Percentiles rank a stretch among this genome's conserved stretches.
phyloP scores from a whole-genome alignment of 2,329 filamentous ascomycete species.

The Calonectria fujianensis region DNA sequence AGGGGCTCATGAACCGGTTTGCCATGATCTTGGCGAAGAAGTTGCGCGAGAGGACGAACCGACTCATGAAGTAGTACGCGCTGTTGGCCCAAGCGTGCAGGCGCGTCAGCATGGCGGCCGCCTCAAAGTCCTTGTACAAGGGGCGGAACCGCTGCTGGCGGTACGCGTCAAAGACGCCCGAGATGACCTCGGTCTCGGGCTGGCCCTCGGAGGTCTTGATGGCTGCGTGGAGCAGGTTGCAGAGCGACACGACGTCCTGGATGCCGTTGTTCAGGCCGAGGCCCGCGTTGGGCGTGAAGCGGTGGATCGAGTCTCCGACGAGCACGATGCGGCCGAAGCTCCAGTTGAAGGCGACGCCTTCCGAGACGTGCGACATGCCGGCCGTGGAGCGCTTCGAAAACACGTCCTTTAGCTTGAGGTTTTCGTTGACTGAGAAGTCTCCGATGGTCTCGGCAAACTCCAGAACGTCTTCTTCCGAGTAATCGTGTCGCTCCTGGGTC shows the following conservation, averaged over 20 bases:
- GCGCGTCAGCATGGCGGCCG: constrained; percentile 47
- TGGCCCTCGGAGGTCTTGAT: constrained; percentile 6
- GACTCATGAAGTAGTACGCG: constrained; percentile 50
- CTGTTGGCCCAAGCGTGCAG: constrained; percentile 54
- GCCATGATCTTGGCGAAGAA: constrained; percentile 40
- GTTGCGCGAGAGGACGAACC: constrained; percentile 45
- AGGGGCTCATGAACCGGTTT: constrained; percentile 35
- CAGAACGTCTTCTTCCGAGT: constrained; percentile 8
- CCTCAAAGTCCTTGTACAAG: constrained; percentile 42
- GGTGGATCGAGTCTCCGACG: constrained; percentile 45
- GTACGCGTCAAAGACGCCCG: constrained; percentile 46
- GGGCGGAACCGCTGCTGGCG: constrained; percentile 39
- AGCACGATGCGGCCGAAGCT: constrained; percentile 47
- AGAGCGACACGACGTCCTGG: constrained; percentile 24
- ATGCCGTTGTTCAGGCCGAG: constrained; percentile 47
- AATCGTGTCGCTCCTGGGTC: not conserved
- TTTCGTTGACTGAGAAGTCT: not conserved
- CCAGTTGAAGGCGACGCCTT: constrained; percentile 45
- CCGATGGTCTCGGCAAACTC: constrained; percentile 9
- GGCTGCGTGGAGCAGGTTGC: constrained; percentile 30
- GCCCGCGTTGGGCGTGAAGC: constrained; percentile 49
- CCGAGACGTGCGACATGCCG: constrained; percentile 38
- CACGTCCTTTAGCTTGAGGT: constrained; percentile 1
- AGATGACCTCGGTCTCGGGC: constrained; percentile 26
- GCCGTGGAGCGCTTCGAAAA: constrained; percentile 21